Evolutionary conservation across 345 rosid genomes (phyloP).

Genomic region (Turritis glabra): DNA sequence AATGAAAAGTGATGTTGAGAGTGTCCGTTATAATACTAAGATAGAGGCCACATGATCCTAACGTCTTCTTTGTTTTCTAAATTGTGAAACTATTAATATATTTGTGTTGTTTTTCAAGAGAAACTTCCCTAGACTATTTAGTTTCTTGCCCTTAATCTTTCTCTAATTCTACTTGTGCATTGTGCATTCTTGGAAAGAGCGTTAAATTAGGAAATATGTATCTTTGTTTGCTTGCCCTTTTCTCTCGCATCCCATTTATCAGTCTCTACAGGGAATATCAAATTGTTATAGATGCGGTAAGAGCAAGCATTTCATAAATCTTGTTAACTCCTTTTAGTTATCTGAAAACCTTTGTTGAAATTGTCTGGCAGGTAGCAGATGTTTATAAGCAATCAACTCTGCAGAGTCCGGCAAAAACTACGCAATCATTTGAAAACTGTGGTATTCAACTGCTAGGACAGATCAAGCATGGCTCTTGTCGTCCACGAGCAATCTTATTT

Average conservation of each 20-base stretch:
- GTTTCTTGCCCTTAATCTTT: conserved; percentile 1
- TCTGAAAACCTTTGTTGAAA: conserved; percentile 5
- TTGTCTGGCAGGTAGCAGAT: conserved; percentile 69
- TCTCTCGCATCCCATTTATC: conserved; percentile 16
- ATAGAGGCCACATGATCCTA: conserved; percentile 8
- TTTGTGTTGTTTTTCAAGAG: conserved; percentile 5
- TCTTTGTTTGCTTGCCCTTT: conserved; percentile 11
- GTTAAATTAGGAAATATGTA: conserved; percentile 4
- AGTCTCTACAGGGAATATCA: conserved; percentile 10
- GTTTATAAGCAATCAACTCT: conserved; percentile 73
- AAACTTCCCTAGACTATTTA: conserved; percentile 6
- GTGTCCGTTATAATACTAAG: conserved; percentile 13
- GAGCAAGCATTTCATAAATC: conserved; percentile 20
- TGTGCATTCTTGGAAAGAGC: conserved; percentile 11
- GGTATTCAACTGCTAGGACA: conserved; percentile 91
- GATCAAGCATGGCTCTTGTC: conserved; percentile 88
- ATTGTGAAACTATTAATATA: conserved; percentile 1
- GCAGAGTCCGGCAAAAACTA: conserved; percentile 83
- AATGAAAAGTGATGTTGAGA: conserved; percentile 19
- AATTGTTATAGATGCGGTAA: background rate
- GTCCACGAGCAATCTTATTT: conserved; percentile 90
- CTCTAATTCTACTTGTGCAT: conserved; percentile 6
- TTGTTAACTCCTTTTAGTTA: conserved; percentile 12
- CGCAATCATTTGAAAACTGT: conserved; percentile 63
- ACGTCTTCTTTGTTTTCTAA: background rate